A percentile compares a stretch with the other conserved stretches of the same genome.
phyloP scores from a whole-genome alignment of 2,329 filamentous ascomycete genomes.

The Trichoderma sp. region DNA sequence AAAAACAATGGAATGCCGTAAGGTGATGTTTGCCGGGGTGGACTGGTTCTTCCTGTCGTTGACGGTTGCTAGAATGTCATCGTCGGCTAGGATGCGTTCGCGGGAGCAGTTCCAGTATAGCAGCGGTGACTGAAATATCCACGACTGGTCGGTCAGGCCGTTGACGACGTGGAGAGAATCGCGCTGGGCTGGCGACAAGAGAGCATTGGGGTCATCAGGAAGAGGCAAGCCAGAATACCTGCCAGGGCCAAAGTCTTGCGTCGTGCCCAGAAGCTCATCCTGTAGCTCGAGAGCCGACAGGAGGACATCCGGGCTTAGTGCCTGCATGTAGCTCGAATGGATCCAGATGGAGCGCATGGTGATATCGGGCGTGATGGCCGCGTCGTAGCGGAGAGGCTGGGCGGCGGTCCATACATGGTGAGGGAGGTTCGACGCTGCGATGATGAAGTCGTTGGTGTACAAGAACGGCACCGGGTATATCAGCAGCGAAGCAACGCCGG shows the following conservation, averaged over 20 bases:
- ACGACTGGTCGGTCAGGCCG: conserved; percentile 64
- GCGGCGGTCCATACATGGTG: conserved; percentile 83
- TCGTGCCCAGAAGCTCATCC: conserved; percentile 67
- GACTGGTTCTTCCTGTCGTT: conserved; percentile 65
- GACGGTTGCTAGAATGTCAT: conserved; percentile 68
- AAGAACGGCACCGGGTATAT: conserved; percentile 78
- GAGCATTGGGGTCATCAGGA: conserved; percentile 34
- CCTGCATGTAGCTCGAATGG: conserved; percentile 79
- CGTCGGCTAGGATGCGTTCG: conserved; percentile 61
- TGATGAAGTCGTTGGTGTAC: conserved; percentile 71
- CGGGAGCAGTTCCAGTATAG: conserved; percentile 78
- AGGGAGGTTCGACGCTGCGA: conserved; percentile 71
- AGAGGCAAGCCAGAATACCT: conserved; percentile 38
- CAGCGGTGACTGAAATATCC: conserved; percentile 82
- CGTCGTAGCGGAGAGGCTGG: conserved; percentile 60
- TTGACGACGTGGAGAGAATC: conserved; percentile 63
- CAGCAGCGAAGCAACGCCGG: conserved; percentile 69
- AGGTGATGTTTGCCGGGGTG: conserved; percentile 72
- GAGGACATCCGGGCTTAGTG: conserved; percentile 67
- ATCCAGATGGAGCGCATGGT: conserved; percentile 83
- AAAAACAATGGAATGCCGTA: conserved; percentile 79
- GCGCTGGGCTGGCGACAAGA: conserved; percentile 51
- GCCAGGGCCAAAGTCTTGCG: conserved; percentile 58
- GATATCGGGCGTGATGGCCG: conserved; percentile 64
- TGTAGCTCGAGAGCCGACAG: conserved; percentile 71